Evolutionary conservation across 495 filamentous ascomycete species (phyloP).

Genomic region (Cudoniella acicularis): DNA sequence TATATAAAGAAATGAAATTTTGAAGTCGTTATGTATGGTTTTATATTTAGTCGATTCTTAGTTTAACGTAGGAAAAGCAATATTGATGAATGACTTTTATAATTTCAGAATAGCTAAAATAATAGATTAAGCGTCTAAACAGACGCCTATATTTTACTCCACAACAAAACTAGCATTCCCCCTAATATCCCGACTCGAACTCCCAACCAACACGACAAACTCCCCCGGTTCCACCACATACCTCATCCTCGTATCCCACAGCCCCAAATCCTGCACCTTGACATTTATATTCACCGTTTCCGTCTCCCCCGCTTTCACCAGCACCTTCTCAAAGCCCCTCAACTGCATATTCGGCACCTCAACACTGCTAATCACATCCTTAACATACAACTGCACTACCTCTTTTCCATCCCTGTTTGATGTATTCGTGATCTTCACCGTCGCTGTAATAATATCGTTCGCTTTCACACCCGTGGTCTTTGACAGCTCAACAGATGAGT

Average conservation of each 20-base stretch:
- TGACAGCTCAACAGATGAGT: conserved; percentile 44
- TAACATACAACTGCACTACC: conserved; percentile 67
- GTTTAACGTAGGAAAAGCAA: too few relatives aligned
- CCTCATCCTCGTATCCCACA: conserved; percentile 60
- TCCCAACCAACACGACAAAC: conserved; percentile 56
- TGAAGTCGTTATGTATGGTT: too few relatives aligned
- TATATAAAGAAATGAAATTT: too few relatives aligned
- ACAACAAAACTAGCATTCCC: conserved; percentile 51
- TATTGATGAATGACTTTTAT: too few relatives aligned
- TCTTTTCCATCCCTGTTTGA: conserved; percentile 54
- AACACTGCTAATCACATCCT: conserved; percentile 56
- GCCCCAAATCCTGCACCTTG: conserved; percentile 47
- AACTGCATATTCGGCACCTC: conserved; percentile 62
- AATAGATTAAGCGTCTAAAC: too few relatives aligned
- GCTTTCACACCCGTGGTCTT: conserved; percentile 42
- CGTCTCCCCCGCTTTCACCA: conserved; percentile 56
- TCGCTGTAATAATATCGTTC: conserved; percentile 42
- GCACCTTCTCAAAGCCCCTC: conserved; percentile 65
- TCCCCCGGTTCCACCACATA: conserved; percentile 68
- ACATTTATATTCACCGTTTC: conserved; percentile 54
- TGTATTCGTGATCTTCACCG: conserved; percentile 55
- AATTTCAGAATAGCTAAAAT: too few relatives aligned
- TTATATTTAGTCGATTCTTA: too few relatives aligned
- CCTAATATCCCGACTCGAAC: conserved; percentile 51
- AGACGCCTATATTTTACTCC: too few relatives aligned